A percentile compares a stretch with the other conserved stretches of the same genome.
Evolutionary conservation across 2,329 filamentous ascomycete genomes (phyloP).

Genomic region (Paraphoma sp.): DNA sequence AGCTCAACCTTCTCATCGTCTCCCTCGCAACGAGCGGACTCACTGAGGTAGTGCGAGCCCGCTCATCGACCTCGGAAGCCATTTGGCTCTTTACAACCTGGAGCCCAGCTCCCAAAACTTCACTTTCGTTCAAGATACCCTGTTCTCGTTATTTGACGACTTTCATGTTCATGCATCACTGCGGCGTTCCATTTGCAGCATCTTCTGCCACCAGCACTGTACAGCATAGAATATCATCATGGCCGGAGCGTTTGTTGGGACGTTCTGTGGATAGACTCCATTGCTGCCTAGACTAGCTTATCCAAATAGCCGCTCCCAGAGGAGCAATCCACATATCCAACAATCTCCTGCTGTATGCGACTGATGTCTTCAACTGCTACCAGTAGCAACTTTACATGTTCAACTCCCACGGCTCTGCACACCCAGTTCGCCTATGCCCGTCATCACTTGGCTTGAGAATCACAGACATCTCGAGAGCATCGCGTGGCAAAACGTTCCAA

Average conservation of each 20-base stretch:
- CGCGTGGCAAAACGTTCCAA: conserved; percentile 21
- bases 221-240: conserved; percentile 10
- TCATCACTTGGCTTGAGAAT: not conserved
- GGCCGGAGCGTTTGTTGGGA: conserved; percentile 29
- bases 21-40: no score
- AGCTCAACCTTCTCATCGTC: not conserved
- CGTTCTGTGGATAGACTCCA: conserved; percentile 23
- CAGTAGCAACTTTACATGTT: conserved; percentile 1
- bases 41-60: no score
- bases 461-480: not conserved
- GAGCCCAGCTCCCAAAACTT: conserved; percentile 18
- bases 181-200: conserved; percentile 27
- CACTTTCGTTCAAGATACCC: conserved; percentile 40
- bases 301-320: conserved; percentile 11
- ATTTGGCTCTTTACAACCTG: conserved; percentile 7
- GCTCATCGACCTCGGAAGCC: no score
- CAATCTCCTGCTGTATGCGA: no score
- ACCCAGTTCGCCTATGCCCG: not conserved
- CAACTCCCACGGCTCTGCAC: not conserved
- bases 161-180: conserved; percentile 17
- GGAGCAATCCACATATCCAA: no score
- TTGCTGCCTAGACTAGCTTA: conserved; percentile 34
- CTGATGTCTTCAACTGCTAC: not conserved
- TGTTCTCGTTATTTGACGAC: not conserved
- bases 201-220: conserved; percentile 18